A percentile compares a stretch with the other conserved stretches of the same genome.
These are phyloP conservation scores for Pythium phragmiticola DNA, from an alignment of 352 stramenopile genomes.

Conservation along the genomic window DNA sequence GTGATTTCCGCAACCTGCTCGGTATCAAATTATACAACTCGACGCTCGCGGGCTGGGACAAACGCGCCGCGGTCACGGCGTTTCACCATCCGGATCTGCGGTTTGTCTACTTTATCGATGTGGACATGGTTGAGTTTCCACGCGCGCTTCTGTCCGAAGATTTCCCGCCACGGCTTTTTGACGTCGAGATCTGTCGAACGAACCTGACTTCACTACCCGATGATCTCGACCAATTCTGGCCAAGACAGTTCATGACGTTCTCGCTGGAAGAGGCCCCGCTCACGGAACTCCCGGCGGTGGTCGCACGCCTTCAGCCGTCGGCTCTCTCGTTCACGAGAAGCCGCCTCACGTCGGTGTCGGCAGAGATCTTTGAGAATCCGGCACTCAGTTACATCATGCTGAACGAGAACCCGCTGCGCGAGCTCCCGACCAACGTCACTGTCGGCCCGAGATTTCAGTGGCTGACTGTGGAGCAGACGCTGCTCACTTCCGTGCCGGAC, in stretches of 20 bases:
- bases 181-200: slow-evolving; percentile 36
- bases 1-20: slow-evolving; percentile 29
- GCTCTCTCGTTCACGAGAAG: slow-evolving; percentile 26
- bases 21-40: slow-evolving; percentile 45
- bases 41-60: slow-evolving; percentile 30
- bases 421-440: slow-evolving; percentile 14
- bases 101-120: slow-evolving; percentile 29
- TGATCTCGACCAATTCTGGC: slow-evolving; percentile 39
- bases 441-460: slow-evolving; percentile 5
- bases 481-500: slow-evolving; percentile 1
- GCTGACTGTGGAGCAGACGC: slow-evolving; percentile 14
- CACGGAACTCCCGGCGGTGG: slow-evolving; percentile 23
- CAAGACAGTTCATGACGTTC: slow-evolving; percentile 15
- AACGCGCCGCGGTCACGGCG: slow-evolving; percentile 28
- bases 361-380: slow-evolving; percentile 14
- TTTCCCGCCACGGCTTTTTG: slow-evolving; percentile 31
- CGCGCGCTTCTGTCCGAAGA: slow-evolving; percentile 30
- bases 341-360: slow-evolving; percentile 11
- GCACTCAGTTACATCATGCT: slow-evolving; percentile 23
- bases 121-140: slow-evolving; percentile 34
- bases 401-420: slow-evolving; percentile 26
- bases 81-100: slow-evolving; percentile 31
- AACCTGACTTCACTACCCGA: slow-evolving; percentile 36
- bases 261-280: slow-evolving; percentile 27
- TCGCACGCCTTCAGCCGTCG: slow-evolving; percentile 22